phyloP scores from a whole-genome alignment of 2,329 filamentous ascomycete species.

The Fusarium udum region DNA sequence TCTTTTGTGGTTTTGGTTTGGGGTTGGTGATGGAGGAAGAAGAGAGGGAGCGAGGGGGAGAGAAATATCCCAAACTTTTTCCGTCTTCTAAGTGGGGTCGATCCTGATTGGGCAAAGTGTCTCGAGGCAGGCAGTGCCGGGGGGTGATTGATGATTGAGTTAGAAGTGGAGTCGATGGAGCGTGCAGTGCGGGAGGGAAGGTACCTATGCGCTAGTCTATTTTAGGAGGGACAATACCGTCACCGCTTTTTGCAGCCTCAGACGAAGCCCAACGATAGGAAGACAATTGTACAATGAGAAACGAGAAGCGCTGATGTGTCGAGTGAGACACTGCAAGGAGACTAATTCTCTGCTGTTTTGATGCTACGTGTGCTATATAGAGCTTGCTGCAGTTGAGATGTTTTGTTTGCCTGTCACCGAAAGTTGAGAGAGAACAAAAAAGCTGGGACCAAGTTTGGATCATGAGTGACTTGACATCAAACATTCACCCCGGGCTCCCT shows the following conservation, averaged over 20 bases:
- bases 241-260: slow-evolving; percentile 43
- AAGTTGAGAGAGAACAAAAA: not conserved
- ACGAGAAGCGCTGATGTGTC: slow-evolving; percentile 17
- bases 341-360: slow-evolving; percentile 6
- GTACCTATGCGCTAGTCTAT: slow-evolving; percentile 24
- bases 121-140: slow-evolving; percentile 26
- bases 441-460: slow-evolving; percentile 16
- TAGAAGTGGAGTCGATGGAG: slow-evolving; percentile 7
- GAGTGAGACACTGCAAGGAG: slow-evolving; percentile 37
- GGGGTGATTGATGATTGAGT: slow-evolving; percentile 17
- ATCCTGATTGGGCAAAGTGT: slow-evolving; percentile 32
- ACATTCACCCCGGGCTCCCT: slow-evolving; percentile 24
- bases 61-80: slow-evolving; percentile 47
- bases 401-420: not conserved
- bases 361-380: slow-evolving; percentile 2
- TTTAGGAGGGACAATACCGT: slow-evolving; percentile 33
- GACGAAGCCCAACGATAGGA: slow-evolving; percentile 24
- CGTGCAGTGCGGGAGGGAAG: slow-evolving; percentile 26
- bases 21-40: slow-evolving; percentile 46
- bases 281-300: slow-evolving; percentile 13
- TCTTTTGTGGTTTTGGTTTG: slow-evolving; percentile 54
- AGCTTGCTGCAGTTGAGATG: not conserved
- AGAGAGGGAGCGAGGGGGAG: slow-evolving; percentile 40
- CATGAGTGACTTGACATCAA: slow-evolving; percentile 15
- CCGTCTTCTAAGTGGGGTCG: slow-evolving; percentile 37